phyloP scores from a whole-genome alignment of 1,284 basidiomycete species.

The Uromyces viciae-fabae region DNA sequence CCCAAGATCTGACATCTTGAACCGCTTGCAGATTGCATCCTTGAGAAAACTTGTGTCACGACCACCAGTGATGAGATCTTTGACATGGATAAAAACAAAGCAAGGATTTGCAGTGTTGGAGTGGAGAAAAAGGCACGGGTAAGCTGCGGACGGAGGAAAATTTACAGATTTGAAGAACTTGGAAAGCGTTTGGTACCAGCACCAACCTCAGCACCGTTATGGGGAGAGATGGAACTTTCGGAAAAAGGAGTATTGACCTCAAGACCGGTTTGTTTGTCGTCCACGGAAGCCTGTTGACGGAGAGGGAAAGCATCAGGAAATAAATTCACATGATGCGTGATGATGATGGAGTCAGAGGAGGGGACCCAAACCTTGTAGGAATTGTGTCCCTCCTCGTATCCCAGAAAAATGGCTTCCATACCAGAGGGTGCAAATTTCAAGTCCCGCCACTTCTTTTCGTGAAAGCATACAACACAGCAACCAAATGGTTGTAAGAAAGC shows the following conservation, averaged over 20 bases:
- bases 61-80: neutral
- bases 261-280: no score
- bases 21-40: neutral
- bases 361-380: neutral
- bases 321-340: neutral
- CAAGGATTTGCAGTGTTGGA: neutral
- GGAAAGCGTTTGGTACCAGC: constrained; percentile 4
- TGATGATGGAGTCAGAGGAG: neutral
- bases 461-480: neutral
- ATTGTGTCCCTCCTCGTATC: neutral
- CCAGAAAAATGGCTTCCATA: neutral
- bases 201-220: no score
- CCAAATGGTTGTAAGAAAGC: neutral
- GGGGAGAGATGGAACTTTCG: no score
- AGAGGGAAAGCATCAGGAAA: neutral
- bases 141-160: neutral
- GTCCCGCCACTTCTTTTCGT: neutral
- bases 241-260: no score
- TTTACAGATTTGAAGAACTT: neutral
- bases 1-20: neutral
- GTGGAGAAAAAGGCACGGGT: constrained; percentile 17
- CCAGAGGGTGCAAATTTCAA: neutral
- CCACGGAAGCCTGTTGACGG: no score
- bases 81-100: neutral
- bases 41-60: neutral